Base-by-base conservation (phyloP, 1,139 yeast genomes). In the Candida glucosophila region DNA sequence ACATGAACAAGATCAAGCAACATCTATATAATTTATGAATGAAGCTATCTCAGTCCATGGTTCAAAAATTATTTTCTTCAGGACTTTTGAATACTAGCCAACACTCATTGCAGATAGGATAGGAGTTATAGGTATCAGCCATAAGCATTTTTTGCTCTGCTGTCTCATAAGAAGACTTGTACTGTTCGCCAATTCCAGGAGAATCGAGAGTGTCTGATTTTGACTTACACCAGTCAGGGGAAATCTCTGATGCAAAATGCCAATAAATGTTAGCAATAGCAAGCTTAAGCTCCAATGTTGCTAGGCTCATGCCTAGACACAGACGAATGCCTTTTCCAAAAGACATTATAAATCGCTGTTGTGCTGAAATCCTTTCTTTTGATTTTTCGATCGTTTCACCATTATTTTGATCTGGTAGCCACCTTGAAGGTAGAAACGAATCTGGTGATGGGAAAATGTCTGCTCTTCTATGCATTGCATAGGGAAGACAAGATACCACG, bases 271-370 rank as follows among this genome's bases (percentile, higher is more conserved):
- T 63, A n/a, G 76, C 71, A 15, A 73, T 42, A 7, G 69, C 65
- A 22, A 76, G 42, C 40, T 77, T 77, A 59, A 78, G 74, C 43
- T 77, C 86, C 22, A 72, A 68, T 17, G 71, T 48, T 0, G 86
- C 86, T 30, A 78, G 52, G 39, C 77, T 65, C 75, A 74, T 69
- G 1, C 88, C 88, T 29, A 77, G 54, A 39, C 88, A 78, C 86
- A 77, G 76, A 32, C 86, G 55, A 9, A 74, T 62, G 2, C 88
- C 88, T 24, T 74, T 69, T 1, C 88, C 86, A 53, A 78, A 78
- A 0, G 80, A 76, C 65, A 77, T 68, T 64, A 77, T 67, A 37
- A 59, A 61, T 30, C 59, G 61, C 31, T 63, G 59, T 68, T 75
- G 77, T 12, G 30, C 27, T 27, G 54, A 59, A 14, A 67, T 40